These are phyloP conservation scores for Cyberlindnera sargentensis DNA, from an alignment of 805 yeast genomes.

Conservation along the genomic window DNA sequence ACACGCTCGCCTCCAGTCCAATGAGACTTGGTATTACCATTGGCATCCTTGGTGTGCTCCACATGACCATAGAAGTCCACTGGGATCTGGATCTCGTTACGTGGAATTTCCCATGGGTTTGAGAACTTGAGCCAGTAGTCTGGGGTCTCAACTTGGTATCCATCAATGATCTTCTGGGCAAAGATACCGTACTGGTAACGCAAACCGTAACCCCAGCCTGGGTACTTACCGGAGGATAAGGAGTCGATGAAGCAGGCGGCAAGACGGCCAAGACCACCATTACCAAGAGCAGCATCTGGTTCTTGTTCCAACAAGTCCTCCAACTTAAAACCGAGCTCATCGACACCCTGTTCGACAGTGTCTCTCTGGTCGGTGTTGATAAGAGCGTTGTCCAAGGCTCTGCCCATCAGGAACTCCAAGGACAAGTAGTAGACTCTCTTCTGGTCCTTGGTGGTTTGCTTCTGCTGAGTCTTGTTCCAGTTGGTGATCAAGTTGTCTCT, in stretches of 20 bases:
- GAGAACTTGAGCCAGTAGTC: constrained; percentile 88
- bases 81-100: constrained; percentile 82
- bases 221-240: constrained; percentile 74
- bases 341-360: constrained; percentile 45
- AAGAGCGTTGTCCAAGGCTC: constrained; percentile 91
- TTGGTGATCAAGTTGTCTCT: constrained; percentile 75
- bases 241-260: constrained; percentile 95
- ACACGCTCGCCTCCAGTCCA: constrained; percentile 92
- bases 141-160: constrained; percentile 91
- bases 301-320: constrained; percentile 83
- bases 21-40: constrained; percentile 51
- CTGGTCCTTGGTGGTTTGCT: constrained; percentile 74
- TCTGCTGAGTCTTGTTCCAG: constrained; percentile 92
- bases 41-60: constrained; percentile 36
- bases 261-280: constrained; percentile 90
- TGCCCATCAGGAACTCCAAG: constrained; percentile 87
- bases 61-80: constrained; percentile 81
- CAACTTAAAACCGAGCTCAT: constrained; percentile 76
- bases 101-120: constrained; percentile 90
- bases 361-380: constrained; percentile 70
- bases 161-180: constrained; percentile 82
- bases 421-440: constrained; percentile 84
- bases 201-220: constrained; percentile 96
- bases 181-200: constrained; percentile 93
- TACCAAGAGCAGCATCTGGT: constrained; percentile 92